Conservation (phyloP, 1,284 basidiomycete genomes). For the Sporisorium exsertum region DNA sequence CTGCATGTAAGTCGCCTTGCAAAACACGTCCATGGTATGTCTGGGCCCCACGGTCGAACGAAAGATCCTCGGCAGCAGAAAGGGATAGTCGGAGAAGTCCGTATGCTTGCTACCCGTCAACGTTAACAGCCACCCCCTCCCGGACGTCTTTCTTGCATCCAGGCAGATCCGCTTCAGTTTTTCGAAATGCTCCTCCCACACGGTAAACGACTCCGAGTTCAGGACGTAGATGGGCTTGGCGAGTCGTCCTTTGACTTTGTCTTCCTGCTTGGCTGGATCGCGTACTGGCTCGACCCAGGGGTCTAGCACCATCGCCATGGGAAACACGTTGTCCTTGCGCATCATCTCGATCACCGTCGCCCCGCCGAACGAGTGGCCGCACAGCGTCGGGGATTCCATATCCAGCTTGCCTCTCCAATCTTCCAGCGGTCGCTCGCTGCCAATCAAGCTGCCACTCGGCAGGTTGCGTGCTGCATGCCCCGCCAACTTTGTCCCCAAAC, state of each 20-base stretch:
- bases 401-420: conserved; percentile 61
- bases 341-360: conserved; percentile 58
- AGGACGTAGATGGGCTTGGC: conserved; percentile 55
- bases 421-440: conserved; percentile 19
- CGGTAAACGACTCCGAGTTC: conserved; percentile 57
- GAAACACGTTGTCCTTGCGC: conserved; percentile 38
- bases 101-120: conserved; percentile 59
- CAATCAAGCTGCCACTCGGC: conserved; percentile 14
- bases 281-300: conserved; percentile 61
- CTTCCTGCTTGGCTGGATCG: conserved; percentile 44
- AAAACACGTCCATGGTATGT: conserved; percentile 50
- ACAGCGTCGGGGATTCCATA: conserved; percentile 40
- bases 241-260: conserved; percentile 35
- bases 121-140: conserved; percentile 61
- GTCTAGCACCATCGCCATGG: conserved; percentile 54
- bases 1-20: conserved; percentile 47
- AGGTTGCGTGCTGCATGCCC: conserved; percentile 9
- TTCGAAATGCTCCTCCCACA: conserved; percentile 52
- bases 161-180: conserved; percentile 49
- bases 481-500: conserved; percentile 50
- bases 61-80: conserved; percentile 57
- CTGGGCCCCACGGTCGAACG: conserved; percentile 54
- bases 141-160: conserved; percentile 36
- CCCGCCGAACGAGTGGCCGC: conserved; percentile 68
- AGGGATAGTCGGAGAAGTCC: conserved; percentile 61